Evolutionary conservation across 1,284 basidiomycete species (phyloP), one percentile per base, ranked within the genome.

Genomic region (Rhodotorula sp.): DNA sequence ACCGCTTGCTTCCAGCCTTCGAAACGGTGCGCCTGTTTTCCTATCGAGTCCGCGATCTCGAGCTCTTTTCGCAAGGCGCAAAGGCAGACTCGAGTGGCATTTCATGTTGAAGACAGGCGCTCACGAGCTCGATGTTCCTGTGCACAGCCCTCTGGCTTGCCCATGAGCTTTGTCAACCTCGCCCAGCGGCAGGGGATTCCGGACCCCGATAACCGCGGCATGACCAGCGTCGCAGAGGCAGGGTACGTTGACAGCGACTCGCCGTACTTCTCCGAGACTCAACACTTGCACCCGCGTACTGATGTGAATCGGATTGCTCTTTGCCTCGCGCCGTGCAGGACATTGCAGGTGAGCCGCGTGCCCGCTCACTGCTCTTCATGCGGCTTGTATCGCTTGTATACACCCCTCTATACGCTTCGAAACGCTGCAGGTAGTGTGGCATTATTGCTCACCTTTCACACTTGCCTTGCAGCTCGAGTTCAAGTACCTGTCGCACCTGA

Each of bases 1-100:
- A 93, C 75, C 87, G 94, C 15, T 86, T 98, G 21, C 84, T 95
- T n/a, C 89, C 91, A 0, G 90, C 85, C 0, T 98, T 98, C 79
- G 86, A 91, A 52, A 91, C 92, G 0, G 78, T 77, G 31, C 21
- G 39, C 39, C 39, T 12, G 77, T 54, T 20, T 39, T 1, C 6
- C 5, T 20, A 3, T 98, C 79, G 86, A 91, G 54, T 91, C 92
- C 0, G 78, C 76, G 31, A 23, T 43, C 10, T 43, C 39, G 77
- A 49, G 15, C 47, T 1, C 6, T 2, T 20, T 12, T 8, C 21
- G 7, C 20, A 7, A 6, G 1, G 39, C 39, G 6, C 14, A 18
- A 23, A 12, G 39, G 39, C 39, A 12, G 39, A 34, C 0, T 49
- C 16, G 47, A 52, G 7, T 20, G 21, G 57, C 12, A 34, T 46